Base-by-base conservation (phyloP, 2,329 filamentous ascomycete genomes). In the Hymenoscyphus infarciens region DNA sequence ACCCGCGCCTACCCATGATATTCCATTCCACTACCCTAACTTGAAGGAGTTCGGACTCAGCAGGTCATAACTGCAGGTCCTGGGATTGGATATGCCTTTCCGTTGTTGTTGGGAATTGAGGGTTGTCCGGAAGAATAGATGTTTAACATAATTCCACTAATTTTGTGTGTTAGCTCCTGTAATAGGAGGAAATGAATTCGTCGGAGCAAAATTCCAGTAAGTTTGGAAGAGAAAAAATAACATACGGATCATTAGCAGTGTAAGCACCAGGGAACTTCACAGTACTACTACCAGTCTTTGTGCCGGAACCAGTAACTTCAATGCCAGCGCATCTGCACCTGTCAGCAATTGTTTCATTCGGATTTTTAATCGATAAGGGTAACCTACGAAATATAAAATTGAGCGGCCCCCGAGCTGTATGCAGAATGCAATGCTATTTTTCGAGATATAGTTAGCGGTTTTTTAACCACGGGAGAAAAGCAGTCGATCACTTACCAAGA, bases 221-320 rank as follows among this genome's bases (percentile, higher is more conserved):
- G 25, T 27, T 27, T 27, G 25, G 25, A 4, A 27, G 25, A 27
- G n/a, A 11, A 39, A 49, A 13, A 22, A 8, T 8, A 53, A 53
- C 8, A 15, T 78, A 80, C 6, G 80, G 77, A 71, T 82, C 79
- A 59, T 67, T 75, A 2, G 77, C 72, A 31, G 73, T 77, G 72
- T 83, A 83, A 1, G 79, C 75, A 15, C 81, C 80, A 0, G 80
- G 81, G 66, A 83, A 79, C 61, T 76, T 76, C 29, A 80, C 79
- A 5, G 60, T 65, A 19, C 74, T 70, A 25, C 73, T 63, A 1
- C 80, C 80, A 4, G 74, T 74, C 3, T 75, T 79, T 1, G 74
- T 78, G 29, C 78, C 78, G 15, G 74, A 75, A 29, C 78, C 77
- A 33, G 78, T 77, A 39, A 83, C 76, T 63, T 78, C 78, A 60